phyloP scores from a whole-genome alignment of 257 asterid species.

The Plantago elongata region DNA sequence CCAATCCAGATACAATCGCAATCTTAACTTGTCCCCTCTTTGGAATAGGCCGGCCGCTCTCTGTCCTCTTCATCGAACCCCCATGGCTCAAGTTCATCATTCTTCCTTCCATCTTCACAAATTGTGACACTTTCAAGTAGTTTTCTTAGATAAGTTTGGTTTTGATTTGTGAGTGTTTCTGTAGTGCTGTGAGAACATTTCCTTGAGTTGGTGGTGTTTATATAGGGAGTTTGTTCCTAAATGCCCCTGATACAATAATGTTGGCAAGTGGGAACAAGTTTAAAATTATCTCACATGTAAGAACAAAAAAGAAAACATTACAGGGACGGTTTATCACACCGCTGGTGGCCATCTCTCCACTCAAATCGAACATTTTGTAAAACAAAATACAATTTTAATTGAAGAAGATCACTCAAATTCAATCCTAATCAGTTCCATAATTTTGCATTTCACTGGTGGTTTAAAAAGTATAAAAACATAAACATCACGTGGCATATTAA shows the following conservation, averaged over 20 bases:
- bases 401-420: too few species aligned
- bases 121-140: not conserved
- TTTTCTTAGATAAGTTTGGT: not conserved
- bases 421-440: too few species aligned
- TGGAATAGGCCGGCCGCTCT: slow-evolving; percentile 59
- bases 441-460: too few species aligned
- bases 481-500: slow-evolving; percentile 8
- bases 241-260: not conserved
- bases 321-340: too few species aligned
- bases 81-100: slow-evolving; percentile 33
- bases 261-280: too few species aligned
- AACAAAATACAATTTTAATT: too few species aligned
- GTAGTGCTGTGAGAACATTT: not conserved
- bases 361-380: too few species aligned
- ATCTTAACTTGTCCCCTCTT: slow-evolving; percentile 66
- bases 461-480: not conserved
- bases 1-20: slow-evolving; percentile 51
- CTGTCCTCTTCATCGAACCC: slow-evolving; percentile 24
- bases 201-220: not conserved
- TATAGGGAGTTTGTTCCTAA: not conserved
- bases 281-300: too few species aligned
- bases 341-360: too few species aligned
- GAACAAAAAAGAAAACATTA: too few species aligned
- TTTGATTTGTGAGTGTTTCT: not conserved
- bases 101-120: slow-evolving; percentile 39